Evolutionary conservation across 371 early-diverging fungal genomes (phyloP), one percentile per base, ranked within the genome.

Genomic region (Mortierella sp.): DNA sequence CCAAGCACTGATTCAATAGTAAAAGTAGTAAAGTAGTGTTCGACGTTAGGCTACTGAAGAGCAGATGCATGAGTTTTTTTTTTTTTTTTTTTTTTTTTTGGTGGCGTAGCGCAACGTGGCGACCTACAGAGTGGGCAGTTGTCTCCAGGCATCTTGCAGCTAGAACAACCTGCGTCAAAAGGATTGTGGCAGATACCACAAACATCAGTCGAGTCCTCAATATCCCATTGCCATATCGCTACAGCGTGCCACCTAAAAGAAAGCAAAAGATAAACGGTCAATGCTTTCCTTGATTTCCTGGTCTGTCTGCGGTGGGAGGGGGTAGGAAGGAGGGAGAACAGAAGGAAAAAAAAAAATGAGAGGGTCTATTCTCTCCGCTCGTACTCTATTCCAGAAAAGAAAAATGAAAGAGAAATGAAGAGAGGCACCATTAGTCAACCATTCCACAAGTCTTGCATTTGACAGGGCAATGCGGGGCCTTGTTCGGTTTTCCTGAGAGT

Each of bases 161-260:
- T 61, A 1, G 72, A 61, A 44, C 79, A 79, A 44, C 69, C 72
- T 18, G 79, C 65, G 51, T 79, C 79, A 66, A 72, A 72, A 44
- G 79, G 72, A 52, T 59, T 60, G 14, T 79, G 79, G 11, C 79
- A 79, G 46, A 79, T 79, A 29, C 79, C 79, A 25, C 79, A 79
- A 19, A 69, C 59, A n/a, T 72, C 79, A 4, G 73, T 69, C 11
- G 79, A 69, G 30, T 79, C 73, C 37, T 72, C 72, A 52, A 69
- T 66, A 45, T 79, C 57, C 79, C 79, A 79, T n/a, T 69, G 69
- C 79, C 79, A 79, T 15, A 63, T 69, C 7, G 66, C 79, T 12
- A 72, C 66, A 23, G 70, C 61, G 46, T 79, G 72, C 79, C 79
- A 79, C 21, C 79, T 79, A 66, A 15, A 9, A 1, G 14, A 48